A percentile compares a stretch with the other conserved stretches of the same genome.
Evolutionary conservation across 139 green algal species (phyloP).

Genomic region (Penium margaritaceum): DNA sequence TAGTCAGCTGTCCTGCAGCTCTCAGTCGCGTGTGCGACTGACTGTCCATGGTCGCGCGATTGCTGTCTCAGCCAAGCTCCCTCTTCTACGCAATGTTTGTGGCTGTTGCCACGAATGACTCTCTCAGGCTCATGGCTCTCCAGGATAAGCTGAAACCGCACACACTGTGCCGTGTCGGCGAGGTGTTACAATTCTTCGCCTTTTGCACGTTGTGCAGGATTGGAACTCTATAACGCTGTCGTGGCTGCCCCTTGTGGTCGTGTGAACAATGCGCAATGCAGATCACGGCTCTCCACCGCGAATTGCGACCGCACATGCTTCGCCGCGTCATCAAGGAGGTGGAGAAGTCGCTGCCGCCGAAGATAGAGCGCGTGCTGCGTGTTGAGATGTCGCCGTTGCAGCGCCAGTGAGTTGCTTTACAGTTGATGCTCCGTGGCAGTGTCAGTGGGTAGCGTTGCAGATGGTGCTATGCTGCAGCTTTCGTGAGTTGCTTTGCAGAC

Average conservation of each 20-base stretch:
- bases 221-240: no score
- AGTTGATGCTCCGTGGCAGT: neutral
- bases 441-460: no score
- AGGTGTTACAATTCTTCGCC: no score
- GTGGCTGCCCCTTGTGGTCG: no score
- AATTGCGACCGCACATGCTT: constrained; percentile 75
- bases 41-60: neutral
- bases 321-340: constrained; percentile 90
- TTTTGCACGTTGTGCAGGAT: no score
- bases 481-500: no score
- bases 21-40: no score
- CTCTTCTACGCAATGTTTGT: neutral
- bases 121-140: neutral
- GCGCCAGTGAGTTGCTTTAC: constrained; percentile 70
- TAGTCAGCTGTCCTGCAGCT: no score
- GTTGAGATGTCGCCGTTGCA: constrained; percentile 89
- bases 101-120: neutral
- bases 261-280: no score
- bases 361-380: constrained; percentile 80
- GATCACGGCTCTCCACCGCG: constrained; percentile 61
- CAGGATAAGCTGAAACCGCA: neutral
- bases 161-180: no score
- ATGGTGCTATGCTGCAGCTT: no score
- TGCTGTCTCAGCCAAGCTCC: neutral
- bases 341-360: constrained; percentile 76